Evolutionary conservation across 257 asterid species (phyloP).

Genomic region (Cinchona pubescens): DNA sequence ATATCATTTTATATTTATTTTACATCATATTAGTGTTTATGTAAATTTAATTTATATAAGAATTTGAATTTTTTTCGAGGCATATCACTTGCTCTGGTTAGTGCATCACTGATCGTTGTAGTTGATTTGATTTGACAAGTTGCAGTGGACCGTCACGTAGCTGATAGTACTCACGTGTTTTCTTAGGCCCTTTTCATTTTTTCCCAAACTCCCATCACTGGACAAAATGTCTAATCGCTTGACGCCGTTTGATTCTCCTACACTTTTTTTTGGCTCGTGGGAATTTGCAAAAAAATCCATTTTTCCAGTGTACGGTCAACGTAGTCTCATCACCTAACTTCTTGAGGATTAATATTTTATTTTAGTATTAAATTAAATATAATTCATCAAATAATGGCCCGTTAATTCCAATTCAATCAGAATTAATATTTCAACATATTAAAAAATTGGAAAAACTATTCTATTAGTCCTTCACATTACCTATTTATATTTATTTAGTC

Average conservation of each 20-base stretch:
- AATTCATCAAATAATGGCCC: no score
- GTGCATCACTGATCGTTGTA: background rate
- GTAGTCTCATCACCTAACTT: constrained; percentile 21
- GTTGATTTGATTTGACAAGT: constrained; percentile 46
- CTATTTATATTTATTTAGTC: no score
- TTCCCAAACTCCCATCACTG: background rate
- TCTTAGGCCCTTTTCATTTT: background rate
- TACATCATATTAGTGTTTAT: no score
- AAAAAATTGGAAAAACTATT: no score
- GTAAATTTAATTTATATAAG: no score
- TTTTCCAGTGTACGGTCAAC: constrained; percentile 2
- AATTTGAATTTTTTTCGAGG: no score
- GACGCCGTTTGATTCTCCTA: constrained; percentile 31
- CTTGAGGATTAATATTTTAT: no score
- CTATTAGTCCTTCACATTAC: no score
- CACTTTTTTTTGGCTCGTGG: constrained; percentile 10
- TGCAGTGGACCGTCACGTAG: constrained; percentile 20
- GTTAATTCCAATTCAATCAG: no score
- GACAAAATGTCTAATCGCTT: background rate
- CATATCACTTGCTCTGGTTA: constrained; percentile 18
- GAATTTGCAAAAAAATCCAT: background rate
- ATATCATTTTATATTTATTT: no score
- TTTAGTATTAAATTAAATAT: no score
- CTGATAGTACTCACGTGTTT: constrained; percentile 38
- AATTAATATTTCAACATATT: no score